These are phyloP conservation scores for Chaetomiaceae sp. DNA, from an alignment of 2,329 filamentous ascomycete species.

Conservation along the genomic window DNA sequence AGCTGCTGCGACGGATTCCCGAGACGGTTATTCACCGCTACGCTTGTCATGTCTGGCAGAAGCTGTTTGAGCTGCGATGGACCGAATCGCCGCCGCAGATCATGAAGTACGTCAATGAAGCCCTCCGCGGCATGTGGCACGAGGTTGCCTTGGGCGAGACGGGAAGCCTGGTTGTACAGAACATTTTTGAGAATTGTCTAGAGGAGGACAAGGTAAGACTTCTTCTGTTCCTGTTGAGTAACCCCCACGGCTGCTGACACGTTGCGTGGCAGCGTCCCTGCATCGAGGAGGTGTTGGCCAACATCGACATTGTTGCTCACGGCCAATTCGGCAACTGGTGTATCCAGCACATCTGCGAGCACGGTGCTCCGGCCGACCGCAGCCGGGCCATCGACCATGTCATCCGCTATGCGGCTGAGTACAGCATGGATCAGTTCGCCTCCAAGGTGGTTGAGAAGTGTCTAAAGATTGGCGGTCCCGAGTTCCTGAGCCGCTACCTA, in stretches of 20 bases:
- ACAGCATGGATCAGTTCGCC: constrained; percentile 98
- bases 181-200: constrained; percentile 98
- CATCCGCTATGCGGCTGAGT: constrained; percentile 86
- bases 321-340: constrained; percentile 99
- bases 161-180: constrained; percentile 95
- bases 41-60: constrained; percentile 99
- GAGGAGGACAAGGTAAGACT: constrained; percentile 88
- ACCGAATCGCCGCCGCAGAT: constrained; percentile 91
- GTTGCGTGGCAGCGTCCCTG: constrained; percentile 71
- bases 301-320: constrained; percentile 93
- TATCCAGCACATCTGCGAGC: constrained; percentile 98
- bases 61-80: constrained; percentile 97
- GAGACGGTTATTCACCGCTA: constrained; percentile 98
- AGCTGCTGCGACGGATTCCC: constrained; percentile 87
- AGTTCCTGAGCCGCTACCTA: constrained; percentile 89
- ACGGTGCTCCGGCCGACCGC: constrained; percentile 84
- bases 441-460: constrained; percentile 99
- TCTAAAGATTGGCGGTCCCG: constrained; percentile 86
- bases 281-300: constrained; percentile 90
- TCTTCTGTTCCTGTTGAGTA: too few relatives aligned
- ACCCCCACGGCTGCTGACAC: not conserved
- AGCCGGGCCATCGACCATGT: constrained; percentile 94
- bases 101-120: constrained; percentile 97
- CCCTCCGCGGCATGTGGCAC: constrained; percentile 95
- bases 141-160: constrained; percentile 97